These are phyloP conservation scores for Fragilariopsis cylindrus DNA, from an alignment of 108 stramenopile genomes.

Conservation along the genomic window DNA sequence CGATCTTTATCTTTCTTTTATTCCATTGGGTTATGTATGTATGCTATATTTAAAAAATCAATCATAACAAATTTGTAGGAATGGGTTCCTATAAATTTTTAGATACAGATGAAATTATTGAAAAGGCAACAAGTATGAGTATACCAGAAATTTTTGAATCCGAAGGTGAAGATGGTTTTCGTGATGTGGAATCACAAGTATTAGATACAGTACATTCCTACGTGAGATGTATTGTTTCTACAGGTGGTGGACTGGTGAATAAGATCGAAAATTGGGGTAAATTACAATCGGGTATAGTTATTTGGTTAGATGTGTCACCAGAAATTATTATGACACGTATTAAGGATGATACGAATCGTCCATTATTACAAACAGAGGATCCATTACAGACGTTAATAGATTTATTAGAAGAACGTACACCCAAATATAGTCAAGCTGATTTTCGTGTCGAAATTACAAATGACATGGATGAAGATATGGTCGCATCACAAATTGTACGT, in stretches of 20 bases:
- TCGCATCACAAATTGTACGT: slow-evolving; percentile 57
- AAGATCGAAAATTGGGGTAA: slow-evolving; percentile 86
- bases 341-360: slow-evolving; percentile 68
- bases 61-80: slow-evolving; percentile 29
- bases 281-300: slow-evolving; percentile 90
- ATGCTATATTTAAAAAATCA: background rate
- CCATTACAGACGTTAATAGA: slow-evolving; percentile 62
- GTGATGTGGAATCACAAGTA: slow-evolving; percentile 82
- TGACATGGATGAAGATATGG: slow-evolving; percentile 51
- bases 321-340: slow-evolving; percentile 79
- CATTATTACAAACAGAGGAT: slow-evolving; percentile 80
- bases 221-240: slow-evolving; percentile 80
- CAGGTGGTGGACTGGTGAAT: slow-evolving; percentile 84
- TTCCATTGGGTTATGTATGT: background rate
- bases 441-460: slow-evolving; percentile 60
- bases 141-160: slow-evolving; percentile 84
- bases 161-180: slow-evolving; percentile 91
- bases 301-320: slow-evolving; percentile 85
- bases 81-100: slow-evolving; percentile 92
- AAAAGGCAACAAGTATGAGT: slow-evolving; percentile 67
- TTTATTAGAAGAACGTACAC: slow-evolving; percentile 58
- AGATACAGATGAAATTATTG: slow-evolving; percentile 89
- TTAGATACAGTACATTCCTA: slow-evolving; percentile 84
- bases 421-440: slow-evolving; percentile 84
- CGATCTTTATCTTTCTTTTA: background rate